Evolutionary conservation across 306 rosid species (phyloP).

Genomic region (Inga leiocalycina): DNA sequence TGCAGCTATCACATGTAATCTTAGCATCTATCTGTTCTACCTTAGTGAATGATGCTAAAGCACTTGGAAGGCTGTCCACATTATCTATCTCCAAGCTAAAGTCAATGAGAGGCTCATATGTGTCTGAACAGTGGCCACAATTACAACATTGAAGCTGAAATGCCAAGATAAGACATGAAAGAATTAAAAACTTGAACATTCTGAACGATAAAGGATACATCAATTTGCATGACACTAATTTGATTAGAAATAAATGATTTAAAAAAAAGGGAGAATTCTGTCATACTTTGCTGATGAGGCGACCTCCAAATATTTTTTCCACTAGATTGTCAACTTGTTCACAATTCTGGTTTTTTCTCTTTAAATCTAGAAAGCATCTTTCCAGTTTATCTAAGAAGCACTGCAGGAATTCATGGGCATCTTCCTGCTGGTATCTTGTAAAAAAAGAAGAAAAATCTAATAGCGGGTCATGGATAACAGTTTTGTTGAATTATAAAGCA

Average conservation of each 20-base stretch:
- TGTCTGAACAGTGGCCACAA: conserved; percentile 72
- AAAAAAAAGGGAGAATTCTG: not conserved
- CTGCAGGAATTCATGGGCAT: conserved; percentile 93
- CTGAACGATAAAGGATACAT: conserved; percentile 6
- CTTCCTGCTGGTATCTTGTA: conserved; percentile 79
- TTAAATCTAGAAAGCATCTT: conserved; percentile 46
- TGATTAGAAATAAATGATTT: not conserved
- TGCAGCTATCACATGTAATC: conserved; percentile 73
- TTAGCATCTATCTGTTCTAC: conserved; percentile 70
- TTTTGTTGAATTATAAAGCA: not conserved
- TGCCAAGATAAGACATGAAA: conserved; percentile 5
- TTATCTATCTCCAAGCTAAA: conserved; percentile 84
- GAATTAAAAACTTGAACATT: conserved; percentile 1
- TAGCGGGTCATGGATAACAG: conserved; percentile 56
- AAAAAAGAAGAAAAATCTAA: conserved; percentile 73
- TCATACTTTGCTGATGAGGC: conserved; percentile 74
- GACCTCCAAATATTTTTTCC: conserved; percentile 76
- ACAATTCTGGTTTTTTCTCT: conserved; percentile 28
- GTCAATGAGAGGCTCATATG: conserved; percentile 77
- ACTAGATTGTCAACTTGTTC: conserved; percentile 57
- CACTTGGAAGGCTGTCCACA: conserved; percentile 64
- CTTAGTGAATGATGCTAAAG: conserved; percentile 79
- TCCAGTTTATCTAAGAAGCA: conserved; percentile 81
- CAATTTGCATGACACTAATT: conserved; percentile 19
- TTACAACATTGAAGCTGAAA: conserved; percentile 81